Base-by-base conservation (phyloP, 2,329 filamentous ascomycete species). In the Colletotrichum kahawae region DNA sequence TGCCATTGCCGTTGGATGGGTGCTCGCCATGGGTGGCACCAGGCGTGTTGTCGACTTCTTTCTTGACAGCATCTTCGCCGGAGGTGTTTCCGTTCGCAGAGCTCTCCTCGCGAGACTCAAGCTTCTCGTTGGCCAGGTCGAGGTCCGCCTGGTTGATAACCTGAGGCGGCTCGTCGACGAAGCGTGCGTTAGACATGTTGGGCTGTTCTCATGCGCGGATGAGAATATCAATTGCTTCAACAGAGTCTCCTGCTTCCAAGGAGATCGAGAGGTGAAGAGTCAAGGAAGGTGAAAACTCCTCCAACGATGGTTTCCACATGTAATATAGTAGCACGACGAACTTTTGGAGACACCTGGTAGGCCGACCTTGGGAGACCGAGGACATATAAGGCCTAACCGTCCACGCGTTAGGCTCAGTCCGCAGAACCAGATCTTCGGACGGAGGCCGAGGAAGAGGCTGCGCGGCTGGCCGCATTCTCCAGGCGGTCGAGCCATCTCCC, bases 121-220 rank as follows among this genome's bases (percentile, higher is more conserved):
- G 82, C 73, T 80, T 81, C n/a, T 80, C 79, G 70, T 85, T 84
- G 78, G 84, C 83, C 29, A 82, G 72, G 7, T 82, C 79, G 18
- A 85, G 80, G 36, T 85, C 84, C 13, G 76, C 66, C 12, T 82
- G 79, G 51, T 84, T 81, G 27, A 85, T 82, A 77, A 85, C 81
- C 82, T 83, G 81, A 1, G 84, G 81, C 27, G 82, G 82, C 43
- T 85, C 84, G 14, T 84, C 80, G 6, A 82, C 81, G 71, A 84
- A 83, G 34, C 83, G 82, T 16, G 82, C 79, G 7, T 43, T 63
- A 57, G 73, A 31, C 70, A 74, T 74, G 36, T 29, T 74, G 54
- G 56, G 9, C 51, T 24, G 84, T 81, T 43, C 81, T 80, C 10
- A 89, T 78, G 24, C 51, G n/a, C 18, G 16, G 27, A 21, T 51